Conservation (phyloP, 2,329 filamentous ascomycete genomes). For the Leptographium lundbergii region DNA sequence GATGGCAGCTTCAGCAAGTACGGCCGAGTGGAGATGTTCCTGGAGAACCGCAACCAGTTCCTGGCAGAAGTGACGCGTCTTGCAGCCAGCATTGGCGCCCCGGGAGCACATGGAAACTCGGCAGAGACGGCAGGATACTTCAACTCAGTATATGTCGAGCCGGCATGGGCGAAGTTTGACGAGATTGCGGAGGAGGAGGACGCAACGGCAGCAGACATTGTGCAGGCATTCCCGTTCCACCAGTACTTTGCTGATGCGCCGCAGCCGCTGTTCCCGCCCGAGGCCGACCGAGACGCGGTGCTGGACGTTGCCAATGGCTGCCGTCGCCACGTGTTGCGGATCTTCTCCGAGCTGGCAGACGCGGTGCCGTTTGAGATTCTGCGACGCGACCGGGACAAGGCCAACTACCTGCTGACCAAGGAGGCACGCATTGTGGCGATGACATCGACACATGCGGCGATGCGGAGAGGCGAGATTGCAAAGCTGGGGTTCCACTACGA, state of each 20-base stretch:
- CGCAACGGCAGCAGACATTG: conserved; percentile 46
- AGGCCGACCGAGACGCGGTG: conserved; percentile 50
- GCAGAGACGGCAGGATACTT: conserved; percentile 97
- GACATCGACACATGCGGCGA: conserved; percentile 96
- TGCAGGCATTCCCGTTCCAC: conserved; percentile 75
- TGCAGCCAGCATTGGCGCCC: conserved; percentile 70
- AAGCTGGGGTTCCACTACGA: conserved; percentile 92
- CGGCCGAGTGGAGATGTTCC: conserved; percentile 86
- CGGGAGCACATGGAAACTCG: conserved; percentile 89
- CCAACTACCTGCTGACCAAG: conserved; percentile 88
- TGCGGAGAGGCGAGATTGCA: conserved; percentile 82
- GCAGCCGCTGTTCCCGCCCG: conserved; percentile 65
- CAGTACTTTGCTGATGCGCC: conserved; percentile 78
- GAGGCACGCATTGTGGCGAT: conserved; percentile 97
- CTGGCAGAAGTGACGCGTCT: conserved; percentile 77
- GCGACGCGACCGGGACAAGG: conserved; percentile 76
- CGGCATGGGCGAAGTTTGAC: conserved; percentile 78
- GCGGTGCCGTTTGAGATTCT: conserved; percentile 93
- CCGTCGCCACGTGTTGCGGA: conserved; percentile 74
- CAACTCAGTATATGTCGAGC: conserved; percentile 79
- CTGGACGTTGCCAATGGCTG: conserved; percentile 74
- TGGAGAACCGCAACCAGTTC: conserved; percentile 71
- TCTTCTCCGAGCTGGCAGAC: conserved; percentile 86
- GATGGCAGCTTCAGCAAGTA: conserved; percentile 86
- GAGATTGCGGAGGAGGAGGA: conserved; percentile 46